These are phyloP conservation scores for Xylariaceae sp. DNA, from an alignment of 2,329 filamentous ascomycete genomes.

Conservation along the genomic window DNA sequence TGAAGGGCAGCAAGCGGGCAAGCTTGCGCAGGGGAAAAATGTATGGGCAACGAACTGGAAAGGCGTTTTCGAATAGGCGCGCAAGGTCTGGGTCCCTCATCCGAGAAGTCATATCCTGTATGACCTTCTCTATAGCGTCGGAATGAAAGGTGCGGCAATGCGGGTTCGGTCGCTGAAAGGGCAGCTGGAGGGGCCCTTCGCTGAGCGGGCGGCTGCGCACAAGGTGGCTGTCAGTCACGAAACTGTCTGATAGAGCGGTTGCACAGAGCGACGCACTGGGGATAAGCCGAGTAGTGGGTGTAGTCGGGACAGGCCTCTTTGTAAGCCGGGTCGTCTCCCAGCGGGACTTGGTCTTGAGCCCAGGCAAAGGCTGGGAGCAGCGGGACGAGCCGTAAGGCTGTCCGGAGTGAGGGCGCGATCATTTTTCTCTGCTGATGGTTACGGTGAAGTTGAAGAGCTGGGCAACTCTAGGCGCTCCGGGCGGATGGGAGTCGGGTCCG, in stretches of 20 bases:
- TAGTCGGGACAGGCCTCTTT: slow-evolving; percentile 56
- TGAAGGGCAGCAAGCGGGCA: no score
- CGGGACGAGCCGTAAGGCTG: slow-evolving; percentile 10
- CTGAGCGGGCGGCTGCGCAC: slow-evolving; percentile 64
- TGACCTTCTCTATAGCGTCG: slow-evolving; percentile 78
- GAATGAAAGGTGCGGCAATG: slow-evolving; percentile 88
- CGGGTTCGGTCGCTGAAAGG: slow-evolving; percentile 74
- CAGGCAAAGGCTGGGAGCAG: slow-evolving; percentile 8
- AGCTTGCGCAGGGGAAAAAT: not conserved
- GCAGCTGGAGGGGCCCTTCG: slow-evolving; percentile 68
- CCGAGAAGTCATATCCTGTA: slow-evolving; percentile 68
- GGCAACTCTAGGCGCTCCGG: no score
- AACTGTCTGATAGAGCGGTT: not conserved
- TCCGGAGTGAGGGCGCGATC: not conserved
- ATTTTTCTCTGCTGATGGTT: no score
- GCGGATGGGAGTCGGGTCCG: no score
- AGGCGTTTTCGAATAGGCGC: slow-evolving; percentile 89
- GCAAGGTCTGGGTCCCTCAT: slow-evolving; percentile 84
- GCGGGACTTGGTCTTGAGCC: slow-evolving; percentile 24
- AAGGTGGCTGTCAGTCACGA: slow-evolving; percentile 3
- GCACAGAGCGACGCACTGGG: slow-evolving; percentile 41
- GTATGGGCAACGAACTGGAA: slow-evolving; percentile 43
- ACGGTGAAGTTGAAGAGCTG: no score
- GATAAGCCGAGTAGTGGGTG: slow-evolving; percentile 47
- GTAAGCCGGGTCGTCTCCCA: slow-evolving; percentile 25